Base-by-base conservation (phyloP, 2,329 filamentous ascomycete species). In the Penicillium sp. region DNA sequence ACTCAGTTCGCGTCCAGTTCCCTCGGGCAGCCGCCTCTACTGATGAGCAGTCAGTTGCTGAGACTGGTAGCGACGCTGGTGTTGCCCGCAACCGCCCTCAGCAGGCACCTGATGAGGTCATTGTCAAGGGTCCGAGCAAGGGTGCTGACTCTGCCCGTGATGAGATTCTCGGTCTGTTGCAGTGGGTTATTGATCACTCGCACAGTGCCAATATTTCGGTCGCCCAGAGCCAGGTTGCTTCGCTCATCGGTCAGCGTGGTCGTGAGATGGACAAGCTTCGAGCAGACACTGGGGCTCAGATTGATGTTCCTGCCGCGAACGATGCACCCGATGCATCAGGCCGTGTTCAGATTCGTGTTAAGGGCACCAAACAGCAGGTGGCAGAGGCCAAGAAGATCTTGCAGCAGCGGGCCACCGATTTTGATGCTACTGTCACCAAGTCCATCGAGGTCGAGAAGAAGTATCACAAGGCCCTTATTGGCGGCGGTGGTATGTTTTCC, bases 1-100 rank as follows among this genome's bases (percentile, higher is more conserved):
- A 99, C 81, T 88, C 89, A 70, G 94, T 99, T 41, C 87, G 92
- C 60, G 94, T 99, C 66, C 93, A 97, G 77, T 99, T 99, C 81
- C 94, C 94, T 40, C 90, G 92, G 49, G 67, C 67, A 50, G 73
- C 71, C 48, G 73, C 61, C 41, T 35, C 52, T 50, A 81, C 83
- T 56, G 89, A 94, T 56, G 91, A 95, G 54, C 83, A 86, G 55
- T 84, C 86, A 14, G 83, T 83, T 59, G 83, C 81, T 14, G 92
- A 93, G 64, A 86, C 83, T 35, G 81, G 82, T 26, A 89, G 87
- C 60, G 89, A 93, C 56, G 79, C 79, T 49, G 79, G 79, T 55
- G 85, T 84, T 58, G 74, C 77, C 49, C 79, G 85, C 71, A 79
- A 81, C 46, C 83, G 85, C 60, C 83, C 85, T 53, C 84, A 89